Evolutionary conservation across 2,329 filamentous ascomycete species (phyloP), one percentile per base, ranked within the genome.

Genomic region (Trichoderma sp.): DNA sequence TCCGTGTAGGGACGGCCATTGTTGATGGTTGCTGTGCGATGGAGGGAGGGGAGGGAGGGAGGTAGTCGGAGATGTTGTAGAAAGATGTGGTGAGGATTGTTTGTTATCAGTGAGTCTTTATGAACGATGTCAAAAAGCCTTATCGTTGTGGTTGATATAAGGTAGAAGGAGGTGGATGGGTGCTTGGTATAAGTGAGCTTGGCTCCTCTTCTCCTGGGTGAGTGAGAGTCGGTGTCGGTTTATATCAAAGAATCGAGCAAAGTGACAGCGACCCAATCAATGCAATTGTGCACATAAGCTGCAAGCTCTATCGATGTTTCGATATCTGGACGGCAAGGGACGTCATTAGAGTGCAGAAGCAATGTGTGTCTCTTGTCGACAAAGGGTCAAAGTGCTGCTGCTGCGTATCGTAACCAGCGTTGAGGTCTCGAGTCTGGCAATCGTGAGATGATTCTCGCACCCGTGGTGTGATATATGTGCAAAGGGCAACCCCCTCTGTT

Each of bases 391-490:
- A 26, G 34, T 57, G 61, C 51, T 64, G 34, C 34, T 39, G 34
- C 34, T 39, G 12, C 34, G 34, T 39, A 43, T 64, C 21, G 21
- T 24, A 51, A 44, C 51, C 47, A 63, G 51, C 61, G 41, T 41
- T 47, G 26, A 50, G 30, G 61, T 43, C 61, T 30, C 56, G 51
- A 47, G 51, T 64, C 54, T 64, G 50, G 24, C 52, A 57, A 64
- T 17, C 45, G 44, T 64, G 30, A 64, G 61, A 48, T 52, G 52
- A 64, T 57, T 52, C 41, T 50, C 61, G 61, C 52, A 64, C 51
- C 61, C 61, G 61, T 64, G 61, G 61, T 64, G 61, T 64, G 61
- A 64, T 64, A 57, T 64, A 64, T 64, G 61, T 64, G 52, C 19
- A 48, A 55, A 57, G 44, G 51, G 44, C 44, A 52, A 51, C 43